Evolutionary conservation across 106 monocot species (phyloP), one percentile per base, ranked within the genome.

Genomic region (Acorus calamus): DNA sequence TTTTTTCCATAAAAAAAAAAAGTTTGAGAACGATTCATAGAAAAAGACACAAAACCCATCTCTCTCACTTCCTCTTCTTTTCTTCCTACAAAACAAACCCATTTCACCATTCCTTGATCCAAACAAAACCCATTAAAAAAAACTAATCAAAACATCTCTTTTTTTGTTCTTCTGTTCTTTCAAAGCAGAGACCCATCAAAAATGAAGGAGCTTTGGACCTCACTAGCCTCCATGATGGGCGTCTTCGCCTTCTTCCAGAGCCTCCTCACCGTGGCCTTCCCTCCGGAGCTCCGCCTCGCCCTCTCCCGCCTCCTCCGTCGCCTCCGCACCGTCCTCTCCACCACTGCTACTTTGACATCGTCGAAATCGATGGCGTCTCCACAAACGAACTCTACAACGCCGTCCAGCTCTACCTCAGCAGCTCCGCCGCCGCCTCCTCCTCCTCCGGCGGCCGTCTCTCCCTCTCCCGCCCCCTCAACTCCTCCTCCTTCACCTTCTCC

Each of bases 381-480:
- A 93, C 83, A 70, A 93, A 93, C 68, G 88, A 93, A 78, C 83
- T 93, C 63, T 89, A 93, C 80, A 80, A 71, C 62, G 85, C 92
- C 56, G 88, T 89, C 46, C 88, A 88, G 71, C 76, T 86, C 65
- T 93, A 93, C 64, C 83, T 93, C 6, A 83, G 83, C 76, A 47
- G 65, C 57, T 80, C 80, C 2, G 80, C 83, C 49, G 76, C 92
- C 7, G 76, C 77, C 56, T 66, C 83, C 49, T 79, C 92, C 7
- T 73, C 77, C 56, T 66, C 83, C 49, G 63, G 71, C 61, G 59
- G 60, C 65, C 78, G 80, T 50, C 74, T 88, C 44, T 76, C 65
- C 71, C 88, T 93, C 54, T 73, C 75, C 55, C 85, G 92, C 10
- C 68, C 77, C 3, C 56, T 81, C 69, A 93, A 93, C 76, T 85